These are phyloP conservation scores for Bondarzewia mesenterica DNA, from an alignment of 1,284 basidiomycete genomes.

Conservation along the genomic window DNA sequence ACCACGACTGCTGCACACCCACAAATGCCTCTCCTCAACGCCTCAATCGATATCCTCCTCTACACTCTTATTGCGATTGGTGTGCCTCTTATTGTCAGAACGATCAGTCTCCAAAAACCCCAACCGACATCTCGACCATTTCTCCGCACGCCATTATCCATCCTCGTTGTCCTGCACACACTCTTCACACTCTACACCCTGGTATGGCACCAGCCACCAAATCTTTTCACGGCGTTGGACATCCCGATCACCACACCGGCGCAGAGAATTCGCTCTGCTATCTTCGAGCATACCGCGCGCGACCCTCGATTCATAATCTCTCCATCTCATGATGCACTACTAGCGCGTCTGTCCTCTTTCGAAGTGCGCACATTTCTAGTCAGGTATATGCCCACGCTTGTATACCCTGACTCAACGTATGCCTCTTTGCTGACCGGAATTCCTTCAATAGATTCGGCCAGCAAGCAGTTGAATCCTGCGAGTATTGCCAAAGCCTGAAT, in stretches of 20 bases:
- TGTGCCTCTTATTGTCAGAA: slow-evolving; percentile 4
- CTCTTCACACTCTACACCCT: slow-evolving; percentile 43
- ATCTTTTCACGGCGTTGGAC: slow-evolving; percentile 48
- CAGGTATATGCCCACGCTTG: slow-evolving; percentile 31
- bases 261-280: slow-evolving; percentile 38
- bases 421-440: background rate
- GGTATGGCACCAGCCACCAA: slow-evolving; percentile 44
- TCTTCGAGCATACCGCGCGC: slow-evolving; percentile 27
- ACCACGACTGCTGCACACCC: background rate
- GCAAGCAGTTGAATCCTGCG: slow-evolving; percentile 48
- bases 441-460: slow-evolving; percentile 54
- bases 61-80: slow-evolving; percentile 16
- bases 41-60: slow-evolving; percentile 21
- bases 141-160: slow-evolving; percentile 19
- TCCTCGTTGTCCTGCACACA: slow-evolving; percentile 46
- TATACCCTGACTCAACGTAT: background rate
- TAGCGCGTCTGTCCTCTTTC: slow-evolving; percentile 48
- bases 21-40: slow-evolving; percentile 19
- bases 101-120: slow-evolving; percentile 4
- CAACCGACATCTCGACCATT: slow-evolving; percentile 10
- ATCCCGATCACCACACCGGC: slow-evolving; percentile 48
- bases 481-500: slow-evolving; percentile 46
- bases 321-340: slow-evolving; percentile 40
- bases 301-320: slow-evolving; percentile 22
- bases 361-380: slow-evolving; percentile 53